Evolutionary conservation across 306 rosid genomes (phyloP), one percentile per base, ranked within the genome.

Genomic region (Quercus glauca): DNA sequence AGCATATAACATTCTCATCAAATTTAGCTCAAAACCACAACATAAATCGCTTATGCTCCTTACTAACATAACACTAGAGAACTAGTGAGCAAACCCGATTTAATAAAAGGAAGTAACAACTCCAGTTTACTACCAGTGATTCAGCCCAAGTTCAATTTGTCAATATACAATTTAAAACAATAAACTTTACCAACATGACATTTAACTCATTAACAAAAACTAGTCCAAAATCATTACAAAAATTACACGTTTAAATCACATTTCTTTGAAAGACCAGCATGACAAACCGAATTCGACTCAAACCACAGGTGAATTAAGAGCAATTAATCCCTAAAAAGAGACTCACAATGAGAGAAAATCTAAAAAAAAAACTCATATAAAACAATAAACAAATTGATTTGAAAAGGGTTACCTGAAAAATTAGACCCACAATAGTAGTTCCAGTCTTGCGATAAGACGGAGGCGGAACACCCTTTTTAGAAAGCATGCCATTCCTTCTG

Each of bases 361-460:
- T 6, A 37, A 37, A 37, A 37, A n/a, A n/a, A 37, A 37, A 37
- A 37, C 10, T 37, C 45, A 37, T 37, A 37, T 37, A 37, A 37
- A 37, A 8, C 45, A 37, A 6, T 37, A 37, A 56, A 56, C 9
- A 56, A 25, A 65, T 11, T 3, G 3, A 43, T 12, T 49, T 5
- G 4, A 28, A 51, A 0, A 15, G 10, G 45, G 45, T 7, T 75
- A 88, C 92, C 92, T 82, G 55, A 61, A 79, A 87, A 68, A 85
- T 76, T n/a, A 87, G 73, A 65, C 91, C 91, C 11, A 87, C 92
- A n/a, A 88, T 88, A 23, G 92, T 88, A n/a, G 92, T 88, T 25
- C 92, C 90, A 0, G 90, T 89, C 88, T 89, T 86, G 3, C 84
- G 80, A 63, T 77, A 86, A n/a, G 90, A 73, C 0, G 90, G 84